A percentile compares a stretch with the other conserved stretches of the same genome.
Conservation (phyloP, 75 land plant genomes). For the Larix kaempferi region DNA sequence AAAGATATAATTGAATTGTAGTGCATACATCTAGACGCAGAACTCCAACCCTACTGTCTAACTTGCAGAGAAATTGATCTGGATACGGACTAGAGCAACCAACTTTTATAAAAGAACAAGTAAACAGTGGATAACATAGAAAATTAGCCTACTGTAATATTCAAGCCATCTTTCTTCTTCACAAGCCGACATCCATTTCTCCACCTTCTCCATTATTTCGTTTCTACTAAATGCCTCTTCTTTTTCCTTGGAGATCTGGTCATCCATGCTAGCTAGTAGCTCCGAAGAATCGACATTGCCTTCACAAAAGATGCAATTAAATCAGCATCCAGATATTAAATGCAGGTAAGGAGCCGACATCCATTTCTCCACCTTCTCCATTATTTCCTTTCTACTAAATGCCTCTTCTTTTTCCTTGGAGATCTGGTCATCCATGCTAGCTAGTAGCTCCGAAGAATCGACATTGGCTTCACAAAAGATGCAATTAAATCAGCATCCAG, state of each 20-base stretch:
- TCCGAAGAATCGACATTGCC: constrained; percentile 89
- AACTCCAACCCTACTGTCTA: constrained; percentile 5
- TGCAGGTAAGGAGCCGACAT: constrained; percentile 49
- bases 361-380: constrained; percentile 97
- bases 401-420: constrained; percentile 86
- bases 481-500: background rate
- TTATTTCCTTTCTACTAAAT: constrained; percentile 82
- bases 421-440: constrained; percentile 85
- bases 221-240: constrained; percentile 88
- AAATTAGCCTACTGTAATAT: constrained; percentile 83
- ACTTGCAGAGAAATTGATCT: background rate
- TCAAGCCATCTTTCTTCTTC: constrained; percentile 99
- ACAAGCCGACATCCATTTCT: constrained; percentile 97
- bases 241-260: constrained; percentile 77
- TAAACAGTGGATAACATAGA: background rate
- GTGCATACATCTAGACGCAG: background rate
- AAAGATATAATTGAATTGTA: no score
- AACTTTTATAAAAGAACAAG: background rate
- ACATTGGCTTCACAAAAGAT: constrained; percentile 45
- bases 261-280: constrained; percentile 78
- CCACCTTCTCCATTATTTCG: constrained; percentile 90
- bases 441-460: constrained; percentile 82
- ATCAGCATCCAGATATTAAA: constrained; percentile 3
- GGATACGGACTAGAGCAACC: background rate
- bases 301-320: constrained; percentile 3